Conservation (phyloP, 352 stramenopile species). For the Thalassiosira mediterranea region DNA sequence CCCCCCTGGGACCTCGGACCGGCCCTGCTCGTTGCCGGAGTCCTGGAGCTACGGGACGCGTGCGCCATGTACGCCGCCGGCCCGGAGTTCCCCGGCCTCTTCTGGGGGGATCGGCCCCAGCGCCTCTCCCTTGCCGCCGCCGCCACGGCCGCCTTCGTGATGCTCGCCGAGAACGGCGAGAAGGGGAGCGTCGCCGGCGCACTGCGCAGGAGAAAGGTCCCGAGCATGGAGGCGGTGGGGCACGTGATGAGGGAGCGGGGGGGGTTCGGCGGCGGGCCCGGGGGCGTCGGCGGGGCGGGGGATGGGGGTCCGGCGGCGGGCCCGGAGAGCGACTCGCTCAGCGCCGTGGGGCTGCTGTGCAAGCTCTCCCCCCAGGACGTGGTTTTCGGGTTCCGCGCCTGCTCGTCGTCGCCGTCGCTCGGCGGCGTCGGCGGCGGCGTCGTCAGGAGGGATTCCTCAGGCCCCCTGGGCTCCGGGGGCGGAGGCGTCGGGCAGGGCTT, state of each 20-base stretch:
- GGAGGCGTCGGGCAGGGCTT: conserved; percentile 50
- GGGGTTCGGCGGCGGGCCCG: conserved; percentile 49
- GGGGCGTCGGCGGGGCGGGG: conserved; percentile 29
- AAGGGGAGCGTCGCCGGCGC: conserved; percentile 79
- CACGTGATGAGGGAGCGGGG: conserved; percentile 72
- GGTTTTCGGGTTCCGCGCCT: conserved; percentile 79
- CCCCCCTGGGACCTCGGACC: conserved; percentile 80
- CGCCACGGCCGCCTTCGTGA: conserved; percentile 76
- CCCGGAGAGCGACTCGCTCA: conserved; percentile 72
- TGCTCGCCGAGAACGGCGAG: conserved; percentile 81
- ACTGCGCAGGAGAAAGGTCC: conserved; percentile 69
- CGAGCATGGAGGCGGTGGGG: conserved; percentile 78
- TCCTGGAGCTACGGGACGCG: conserved; percentile 73
- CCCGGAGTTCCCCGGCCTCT: conserved; percentile 79
- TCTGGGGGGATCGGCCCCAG: conserved; percentile 84
- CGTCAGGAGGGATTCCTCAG: conserved; percentile 8
- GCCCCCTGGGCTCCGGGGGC: background rate
- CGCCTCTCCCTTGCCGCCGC: conserved; percentile 77
- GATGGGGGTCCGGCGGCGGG: conserved; percentile 28
- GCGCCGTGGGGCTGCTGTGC: conserved; percentile 73
- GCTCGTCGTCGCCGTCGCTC: conserved; percentile 35
- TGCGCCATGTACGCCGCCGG: conserved; percentile 80
- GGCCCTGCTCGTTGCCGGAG: conserved; percentile 68
- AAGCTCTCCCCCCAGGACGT: conserved; percentile 73
- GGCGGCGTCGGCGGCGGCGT: background rate